Evolutionary conservation across 331 rosid genomes (phyloP).

Genomic region (Dryas integrifolia): DNA sequence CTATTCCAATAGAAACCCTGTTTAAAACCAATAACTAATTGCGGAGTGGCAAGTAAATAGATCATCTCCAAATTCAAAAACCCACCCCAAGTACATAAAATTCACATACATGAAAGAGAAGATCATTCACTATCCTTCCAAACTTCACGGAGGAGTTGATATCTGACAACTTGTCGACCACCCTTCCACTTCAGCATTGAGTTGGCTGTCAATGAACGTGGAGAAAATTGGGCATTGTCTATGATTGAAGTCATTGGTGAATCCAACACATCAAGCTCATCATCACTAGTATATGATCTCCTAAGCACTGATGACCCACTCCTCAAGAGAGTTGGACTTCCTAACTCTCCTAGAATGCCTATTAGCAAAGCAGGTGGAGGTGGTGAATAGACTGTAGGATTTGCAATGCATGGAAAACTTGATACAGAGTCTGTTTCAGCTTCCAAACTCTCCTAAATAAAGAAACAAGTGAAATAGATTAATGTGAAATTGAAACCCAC

Average conservation of each 20-base stretch:
- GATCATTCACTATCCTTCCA: slow-evolving; percentile 57
- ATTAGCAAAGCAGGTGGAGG: slow-evolving; percentile 51
- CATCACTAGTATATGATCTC: slow-evolving; percentile 73
- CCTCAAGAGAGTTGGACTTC: slow-evolving; percentile 36
- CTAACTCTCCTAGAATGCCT: slow-evolving; percentile 49
- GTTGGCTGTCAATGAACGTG: slow-evolving; percentile 26
- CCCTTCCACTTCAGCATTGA: slow-evolving; percentile 32
- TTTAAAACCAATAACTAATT: too few species aligned
- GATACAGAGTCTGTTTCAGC: slow-evolving; percentile 44
- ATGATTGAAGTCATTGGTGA: slow-evolving; percentile 59
- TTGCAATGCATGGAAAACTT: slow-evolving; percentile 58
- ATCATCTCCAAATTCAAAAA: not conserved
- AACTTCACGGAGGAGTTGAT: slow-evolving; percentile 65
- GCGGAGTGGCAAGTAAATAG: not conserved
- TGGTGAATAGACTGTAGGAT: slow-evolving; percentile 56
- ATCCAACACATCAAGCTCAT: slow-evolving; percentile 85
- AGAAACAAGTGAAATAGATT: not conserved
- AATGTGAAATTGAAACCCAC: slow-evolving; percentile 4
- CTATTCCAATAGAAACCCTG: too few species aligned
- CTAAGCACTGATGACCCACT: slow-evolving; percentile 53
- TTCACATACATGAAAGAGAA: not conserved
- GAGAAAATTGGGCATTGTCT: slow-evolving; percentile 39
- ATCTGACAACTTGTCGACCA: slow-evolving; percentile 51
- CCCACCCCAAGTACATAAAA: not conserved
- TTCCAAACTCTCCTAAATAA: slow-evolving; percentile 43